Evolutionary conservation across 768 basidiomycete genomes (phyloP).

Genomic region (Boletus speciosus): DNA sequence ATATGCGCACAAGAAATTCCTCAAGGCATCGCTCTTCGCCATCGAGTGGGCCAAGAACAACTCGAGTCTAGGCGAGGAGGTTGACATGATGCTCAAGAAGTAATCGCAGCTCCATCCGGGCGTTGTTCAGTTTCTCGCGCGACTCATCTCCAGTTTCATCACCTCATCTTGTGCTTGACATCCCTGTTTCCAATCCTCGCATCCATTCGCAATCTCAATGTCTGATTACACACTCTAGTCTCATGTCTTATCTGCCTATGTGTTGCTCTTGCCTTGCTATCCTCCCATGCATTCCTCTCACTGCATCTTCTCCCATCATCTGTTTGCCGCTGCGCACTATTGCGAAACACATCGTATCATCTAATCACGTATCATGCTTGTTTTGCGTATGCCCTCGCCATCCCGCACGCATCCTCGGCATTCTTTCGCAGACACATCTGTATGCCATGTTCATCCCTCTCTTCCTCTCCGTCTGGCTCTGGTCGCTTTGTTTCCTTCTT

Average conservation of each 20-base stretch:
- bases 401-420: slow-evolving; percentile 19
- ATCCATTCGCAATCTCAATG: slow-evolving; percentile 36
- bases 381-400: slow-evolving; percentile 29
- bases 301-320: slow-evolving; percentile 18
- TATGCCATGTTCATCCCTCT: slow-evolving; percentile 20
- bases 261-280: slow-evolving; percentile 38
- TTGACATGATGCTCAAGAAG: slow-evolving; percentile 30
- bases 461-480: slow-evolving; percentile 3
- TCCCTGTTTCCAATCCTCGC: slow-evolving; percentile 33
- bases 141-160: slow-evolving; percentile 23
- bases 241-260: slow-evolving; percentile 35
- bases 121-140: slow-evolving; percentile 20
- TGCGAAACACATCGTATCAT: slow-evolving; percentile 37
- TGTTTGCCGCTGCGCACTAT: slow-evolving; percentile 30
- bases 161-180: slow-evolving; percentile 33
- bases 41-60: slow-evolving; percentile 68
- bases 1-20: slow-evolving; percentile 96
- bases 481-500: slow-evolving; percentile 25
- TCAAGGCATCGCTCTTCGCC: slow-evolving; percentile 82
- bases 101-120: slow-evolving; percentile 15
- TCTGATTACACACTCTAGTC: slow-evolving; percentile 37
- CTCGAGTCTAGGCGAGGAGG: slow-evolving; percentile 35
- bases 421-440: slow-evolving; percentile 22
- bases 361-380: slow-evolving; percentile 33
- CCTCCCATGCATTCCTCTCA: slow-evolving; percentile 32